Base-by-base conservation (phyloP, 495 filamentous ascomycete species). In the Apodospora peruviana region DNA sequence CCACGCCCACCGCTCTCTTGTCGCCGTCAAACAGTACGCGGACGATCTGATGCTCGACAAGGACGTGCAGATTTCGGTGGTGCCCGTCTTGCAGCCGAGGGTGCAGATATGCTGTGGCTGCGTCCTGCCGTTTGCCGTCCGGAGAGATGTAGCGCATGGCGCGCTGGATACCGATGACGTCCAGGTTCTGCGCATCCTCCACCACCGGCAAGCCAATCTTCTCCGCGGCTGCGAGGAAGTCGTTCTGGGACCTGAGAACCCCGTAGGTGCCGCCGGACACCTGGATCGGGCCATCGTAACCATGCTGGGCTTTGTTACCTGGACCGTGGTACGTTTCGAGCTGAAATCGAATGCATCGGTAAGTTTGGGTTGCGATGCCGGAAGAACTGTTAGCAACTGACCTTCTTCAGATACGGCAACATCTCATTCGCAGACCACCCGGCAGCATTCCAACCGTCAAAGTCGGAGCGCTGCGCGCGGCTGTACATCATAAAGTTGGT, bases 401-500 rank as follows among this genome's bases (percentile, higher is more conserved):
- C 77, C 72, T 81, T 81, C 40, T 71, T 77, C 18, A 79, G 34
- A 43, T 68, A 73, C 7, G 78, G 79, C 48, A 73, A 40, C 55
- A 82, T 45, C 4, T 78, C 75, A 11, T 78, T 66, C 2, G 65
- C 65, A 3, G 60, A 59, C 79, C 79, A 82, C 1, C 78, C 79
- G 1, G 67, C 63, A 0, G 64, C 70, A 0, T 70, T 66, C 77
- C 77, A 81, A 4, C 65, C 57, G 43, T 83, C 77, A 44, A 64
- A 82, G 45, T 78, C 76, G 21, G 56, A 64, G 14, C 58, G 49
- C 42, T 69, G 67, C 25, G 60, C 65, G 9, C 65, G 59, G 21
- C 46, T 57, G 48, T 69, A 71, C 62, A 76, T 75, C 73, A 82
- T 77, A 45, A 79, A 76, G 56, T 84, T 85, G 22, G 81, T 76